phyloP scores from a whole-genome alignment of 495 filamentous ascomycete genomes.

The Aspergillus nanangensis region DNA sequence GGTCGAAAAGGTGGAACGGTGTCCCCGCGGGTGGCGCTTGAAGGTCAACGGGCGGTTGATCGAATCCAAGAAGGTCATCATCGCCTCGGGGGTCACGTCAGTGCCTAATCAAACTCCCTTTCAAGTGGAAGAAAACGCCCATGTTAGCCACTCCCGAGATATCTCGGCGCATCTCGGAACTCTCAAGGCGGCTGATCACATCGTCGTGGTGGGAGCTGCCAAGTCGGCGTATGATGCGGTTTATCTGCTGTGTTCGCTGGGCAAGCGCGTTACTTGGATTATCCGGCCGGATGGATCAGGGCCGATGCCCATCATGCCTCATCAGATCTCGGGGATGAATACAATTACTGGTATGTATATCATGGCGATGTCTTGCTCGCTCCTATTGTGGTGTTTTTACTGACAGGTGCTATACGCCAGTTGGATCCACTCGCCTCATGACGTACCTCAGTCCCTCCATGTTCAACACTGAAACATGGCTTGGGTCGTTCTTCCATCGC shows the following conservation, averaged over 20 bases:
- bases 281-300: constrained; percentile 64
- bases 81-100: not conserved
- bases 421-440: not conserved
- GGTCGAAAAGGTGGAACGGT: not conserved
- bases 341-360: not conserved
- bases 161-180: not conserved
- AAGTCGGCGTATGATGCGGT: constrained; percentile 25
- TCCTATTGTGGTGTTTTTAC: too few relatives aligned
- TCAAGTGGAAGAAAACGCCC: not conserved
- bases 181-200: not conserved
- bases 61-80: not conserved
- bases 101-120: not conserved
- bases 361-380: too few relatives aligned
- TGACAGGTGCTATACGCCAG: too few relatives aligned
- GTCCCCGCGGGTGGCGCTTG: not conserved
- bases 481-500: not conserved
- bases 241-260: constrained; percentile 17
- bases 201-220: constrained; percentile 17
- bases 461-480: not conserved
- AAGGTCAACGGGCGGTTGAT: not conserved
- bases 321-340: not conserved
- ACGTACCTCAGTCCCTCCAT: not conserved
- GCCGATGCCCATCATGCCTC: constrained; percentile 19
- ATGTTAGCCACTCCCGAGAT: not conserved
- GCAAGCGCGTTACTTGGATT: constrained; percentile 58